phyloP scores from a whole-genome alignment of 192 early-diverging fungal species.

The Dissophora ornata region DNA sequence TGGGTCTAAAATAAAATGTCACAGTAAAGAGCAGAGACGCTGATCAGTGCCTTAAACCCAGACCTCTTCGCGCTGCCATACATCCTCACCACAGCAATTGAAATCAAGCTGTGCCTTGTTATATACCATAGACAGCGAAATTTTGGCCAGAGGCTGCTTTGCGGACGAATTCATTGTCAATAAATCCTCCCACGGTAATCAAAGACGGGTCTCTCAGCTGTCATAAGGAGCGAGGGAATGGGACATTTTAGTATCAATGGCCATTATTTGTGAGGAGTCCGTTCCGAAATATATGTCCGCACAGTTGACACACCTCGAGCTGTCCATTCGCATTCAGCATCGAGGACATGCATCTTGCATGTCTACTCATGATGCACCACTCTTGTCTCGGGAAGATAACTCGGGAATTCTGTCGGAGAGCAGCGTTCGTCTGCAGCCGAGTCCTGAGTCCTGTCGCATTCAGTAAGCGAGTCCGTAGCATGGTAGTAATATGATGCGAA shows the following conservation, averaged over 20 bases:
- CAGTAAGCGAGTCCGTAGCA: too few relatives aligned
- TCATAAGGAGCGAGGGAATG: not conserved
- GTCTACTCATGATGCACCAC: not conserved
- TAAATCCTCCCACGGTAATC: slow-evolving; percentile 63
- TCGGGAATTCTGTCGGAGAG: too few relatives aligned
- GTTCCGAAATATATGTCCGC: too few relatives aligned
- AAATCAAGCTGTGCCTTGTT: too few relatives aligned
- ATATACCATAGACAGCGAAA: slow-evolving; percentile 66
- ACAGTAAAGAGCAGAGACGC: too few relatives aligned
- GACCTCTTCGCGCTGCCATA: too few relatives aligned
- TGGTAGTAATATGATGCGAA: too few relatives aligned
- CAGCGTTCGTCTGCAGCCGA: too few relatives aligned
- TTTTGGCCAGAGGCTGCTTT: slow-evolving; percentile 53
- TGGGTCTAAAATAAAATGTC: slow-evolving; percentile 60
- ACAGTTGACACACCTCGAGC: slow-evolving; percentile 13
- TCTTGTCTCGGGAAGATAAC: not conserved
- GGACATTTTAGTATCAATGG: not conserved
- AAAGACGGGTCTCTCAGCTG: slow-evolving; percentile 72
- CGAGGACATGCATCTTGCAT: slow-evolving; percentile 24
- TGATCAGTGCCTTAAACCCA: too few relatives aligned
- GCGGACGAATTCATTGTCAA: slow-evolving; percentile 69
- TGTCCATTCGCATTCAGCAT: slow-evolving; percentile 11
- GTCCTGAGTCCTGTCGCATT: too few relatives aligned
- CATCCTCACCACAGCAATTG: not conserved
- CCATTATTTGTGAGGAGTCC: not conserved